Base-by-base conservation (phyloP, 2,329 filamentous ascomycete genomes). In the Fusarium transvaalense region DNA sequence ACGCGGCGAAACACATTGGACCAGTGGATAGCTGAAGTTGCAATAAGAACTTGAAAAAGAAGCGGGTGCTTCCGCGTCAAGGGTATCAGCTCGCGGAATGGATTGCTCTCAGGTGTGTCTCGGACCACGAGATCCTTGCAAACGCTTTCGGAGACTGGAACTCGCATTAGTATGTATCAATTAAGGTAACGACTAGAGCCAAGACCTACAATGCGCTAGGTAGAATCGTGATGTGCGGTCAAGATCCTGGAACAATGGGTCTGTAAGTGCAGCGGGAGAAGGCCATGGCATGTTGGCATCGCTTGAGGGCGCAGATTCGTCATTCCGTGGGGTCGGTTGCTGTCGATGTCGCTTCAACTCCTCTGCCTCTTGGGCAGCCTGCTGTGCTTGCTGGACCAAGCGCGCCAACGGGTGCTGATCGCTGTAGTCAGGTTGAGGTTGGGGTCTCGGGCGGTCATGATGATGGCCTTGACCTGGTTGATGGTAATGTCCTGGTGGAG, bases 181-280 rank as follows among this genome's bases (percentile, higher is more conserved):
- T 56, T 46, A 41, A 45, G 21, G 21, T 57, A 54, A 32, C 29
- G 34, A 23, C 42, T 66, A 37, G 27, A 60, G 38, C 46, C 31
- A 61, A 45, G 46, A 71, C 65, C 58, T 65, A 86, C 85, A 87
- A 60, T 87, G 84, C 37, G 80, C 77, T 41, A 86, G 76, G 72
- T 87, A 86, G 66, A 79, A 78, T 61, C 83, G 77, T 29, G 82
- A 82, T 42, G 77, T 78, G 21, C 66, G 76, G 66, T 82, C 81
- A 42, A 89, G 80, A 66, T 86, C 83, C 67, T 87, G 84, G 58
- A 88, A 81, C 45, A 88, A 69, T 14, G 87, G 87, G 72, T 89
- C 87, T 29, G 83, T 80, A 48, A 87, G 76, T 31, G 80, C 74
- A 17, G 62, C 68, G 13, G 69, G 69, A 41, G 58, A 62, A 38